A percentile compares a stretch with the other conserved stretches of the same genome.
phyloP scores from a whole-genome alignment of 2,329 filamentous ascomycete genomes.

The Penicillium brasilianum region DNA sequence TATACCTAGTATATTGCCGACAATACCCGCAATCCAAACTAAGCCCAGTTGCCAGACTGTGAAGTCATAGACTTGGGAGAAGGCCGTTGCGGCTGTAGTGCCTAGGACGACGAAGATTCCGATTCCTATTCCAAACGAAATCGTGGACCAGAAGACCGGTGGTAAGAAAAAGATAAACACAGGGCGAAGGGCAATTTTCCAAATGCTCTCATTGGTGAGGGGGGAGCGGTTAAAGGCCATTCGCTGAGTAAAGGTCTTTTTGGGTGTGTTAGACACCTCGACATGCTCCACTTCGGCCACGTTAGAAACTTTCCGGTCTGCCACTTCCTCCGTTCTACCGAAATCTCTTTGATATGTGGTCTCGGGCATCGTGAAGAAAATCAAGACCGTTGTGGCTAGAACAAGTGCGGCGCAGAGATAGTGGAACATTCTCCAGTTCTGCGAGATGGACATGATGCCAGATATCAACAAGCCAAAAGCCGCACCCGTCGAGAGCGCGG shows the following conservation, averaged over 20 bases:
- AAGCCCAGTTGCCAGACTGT: neutral
- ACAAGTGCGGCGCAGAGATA: neutral
- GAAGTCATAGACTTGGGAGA: neutral
- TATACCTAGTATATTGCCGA: neutral
- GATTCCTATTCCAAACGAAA: neutral
- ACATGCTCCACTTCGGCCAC: neutral
- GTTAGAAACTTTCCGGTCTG: neutral
- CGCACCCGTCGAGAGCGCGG: neutral
- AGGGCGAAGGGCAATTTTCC: neutral
- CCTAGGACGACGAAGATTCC: neutral
- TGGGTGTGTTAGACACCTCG: neutral
- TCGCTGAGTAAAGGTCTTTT: neutral
- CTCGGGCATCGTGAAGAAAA: neutral
- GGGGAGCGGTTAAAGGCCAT: neutral
- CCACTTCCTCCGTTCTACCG: neutral
- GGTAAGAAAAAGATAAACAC: neutral
- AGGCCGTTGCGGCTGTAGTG: neutral
- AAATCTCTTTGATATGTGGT: neutral
- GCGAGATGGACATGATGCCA: slow-evolving; percentile 6
- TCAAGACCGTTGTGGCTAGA: neutral
- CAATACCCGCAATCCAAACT: neutral
- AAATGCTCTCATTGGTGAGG: neutral
- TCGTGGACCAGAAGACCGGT: neutral
- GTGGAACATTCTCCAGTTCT: slow-evolving; percentile 7
- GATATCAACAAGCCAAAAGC: slow-evolving; percentile 4